These are phyloP conservation scores for Akanthomyces dipterigenus DNA, from an alignment of 2,329 filamentous ascomycete species.

Conservation along the genomic window DNA sequence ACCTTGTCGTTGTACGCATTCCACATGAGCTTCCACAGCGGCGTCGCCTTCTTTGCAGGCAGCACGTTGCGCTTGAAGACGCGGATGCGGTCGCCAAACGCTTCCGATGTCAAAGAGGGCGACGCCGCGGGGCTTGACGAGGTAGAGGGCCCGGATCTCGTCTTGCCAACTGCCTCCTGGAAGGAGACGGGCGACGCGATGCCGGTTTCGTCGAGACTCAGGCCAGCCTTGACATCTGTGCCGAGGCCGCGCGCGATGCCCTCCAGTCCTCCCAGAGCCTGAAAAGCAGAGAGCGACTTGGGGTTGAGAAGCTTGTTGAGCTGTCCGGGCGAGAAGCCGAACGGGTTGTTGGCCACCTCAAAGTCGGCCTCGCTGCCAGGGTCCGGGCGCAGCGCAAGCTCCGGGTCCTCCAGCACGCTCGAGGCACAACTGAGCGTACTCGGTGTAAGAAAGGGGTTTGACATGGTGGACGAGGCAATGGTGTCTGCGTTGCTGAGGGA, in stretches of 20 bases:
- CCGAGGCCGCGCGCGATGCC: slow-evolving; percentile 69
- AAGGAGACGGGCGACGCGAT: slow-evolving; percentile 62
- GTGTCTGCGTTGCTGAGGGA: slow-evolving; percentile 17
- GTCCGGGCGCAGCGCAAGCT: slow-evolving; percentile 61
- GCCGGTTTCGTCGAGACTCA: slow-evolving; percentile 62
- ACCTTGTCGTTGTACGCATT: slow-evolving; percentile 69
- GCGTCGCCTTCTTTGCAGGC: slow-evolving; percentile 56
- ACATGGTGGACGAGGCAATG: slow-evolving; percentile 14
- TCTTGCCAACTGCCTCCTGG: slow-evolving; percentile 44
- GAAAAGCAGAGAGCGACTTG: slow-evolving; percentile 68
- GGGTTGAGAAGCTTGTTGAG: slow-evolving; percentile 73
- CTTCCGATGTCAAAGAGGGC: not conserved
- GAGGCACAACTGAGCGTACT: slow-evolving; percentile 14
- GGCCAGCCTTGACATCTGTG: slow-evolving; percentile 56
- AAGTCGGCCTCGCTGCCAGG: slow-evolving; percentile 67
- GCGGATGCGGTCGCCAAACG: slow-evolving; percentile 11
- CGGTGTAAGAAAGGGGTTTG: slow-evolving; percentile 22
- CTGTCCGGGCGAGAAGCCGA: slow-evolving; percentile 67
- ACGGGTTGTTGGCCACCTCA: slow-evolving; percentile 58
- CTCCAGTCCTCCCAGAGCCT: slow-evolving; percentile 64
- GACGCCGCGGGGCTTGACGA: slow-evolving; percentile 51
- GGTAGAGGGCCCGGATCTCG: slow-evolving; percentile 30
- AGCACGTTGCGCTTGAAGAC: slow-evolving; percentile 45
- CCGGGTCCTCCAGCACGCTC: slow-evolving; percentile 20
- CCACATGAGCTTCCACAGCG: slow-evolving; percentile 58